Evolutionary conservation across 1,284 basidiomycete genomes (phyloP).

Genomic region (Rhodotorula sp.): DNA sequence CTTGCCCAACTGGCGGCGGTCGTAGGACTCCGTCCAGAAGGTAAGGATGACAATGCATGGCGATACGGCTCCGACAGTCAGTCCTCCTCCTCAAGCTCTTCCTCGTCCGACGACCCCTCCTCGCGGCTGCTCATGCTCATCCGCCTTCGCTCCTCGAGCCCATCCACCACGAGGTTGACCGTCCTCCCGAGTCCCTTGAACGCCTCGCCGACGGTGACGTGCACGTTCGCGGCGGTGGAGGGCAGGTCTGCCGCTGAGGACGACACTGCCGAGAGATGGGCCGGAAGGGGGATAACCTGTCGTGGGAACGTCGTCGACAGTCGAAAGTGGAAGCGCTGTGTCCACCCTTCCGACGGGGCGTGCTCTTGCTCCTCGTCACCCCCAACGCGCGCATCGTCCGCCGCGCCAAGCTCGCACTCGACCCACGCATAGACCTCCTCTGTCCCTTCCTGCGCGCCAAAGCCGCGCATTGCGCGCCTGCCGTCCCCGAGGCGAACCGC

Average conservation of each 20-base stretch:
- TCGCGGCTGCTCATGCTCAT: slow-evolving; percentile 45
- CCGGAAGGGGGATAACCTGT: slow-evolving; percentile 56
- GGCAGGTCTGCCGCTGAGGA: no score
- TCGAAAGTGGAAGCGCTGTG: slow-evolving; percentile 61
- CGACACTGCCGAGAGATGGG: slow-evolving; percentile 1
- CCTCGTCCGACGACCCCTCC: slow-evolving; percentile 41
- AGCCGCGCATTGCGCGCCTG: slow-evolving; percentile 62
- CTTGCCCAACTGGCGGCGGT: no score
- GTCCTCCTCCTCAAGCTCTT: slow-evolving; percentile 25
- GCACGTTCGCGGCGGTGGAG: not conserved
- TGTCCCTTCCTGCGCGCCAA: slow-evolving; percentile 59
- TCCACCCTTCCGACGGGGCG: slow-evolving; percentile 49
- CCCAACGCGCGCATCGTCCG: slow-evolving; percentile 21
- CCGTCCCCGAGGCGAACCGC: slow-evolving; percentile 71
- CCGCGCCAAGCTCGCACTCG: slow-evolving; percentile 56
- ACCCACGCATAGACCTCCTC: slow-evolving; percentile 70
- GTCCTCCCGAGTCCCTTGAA: slow-evolving; percentile 63
- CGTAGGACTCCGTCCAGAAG: no score
- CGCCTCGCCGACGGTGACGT: slow-evolving; percentile 48
- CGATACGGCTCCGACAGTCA: not conserved
- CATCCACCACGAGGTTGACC: slow-evolving; percentile 71
- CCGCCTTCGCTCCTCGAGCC: slow-evolving; percentile 34
- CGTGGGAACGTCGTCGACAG: slow-evolving; percentile 71
- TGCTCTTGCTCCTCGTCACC: not conserved
- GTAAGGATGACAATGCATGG: not conserved